phyloP scores from a whole-genome alignment of 345 rosid species.

The Physaria fendleri region DNA sequence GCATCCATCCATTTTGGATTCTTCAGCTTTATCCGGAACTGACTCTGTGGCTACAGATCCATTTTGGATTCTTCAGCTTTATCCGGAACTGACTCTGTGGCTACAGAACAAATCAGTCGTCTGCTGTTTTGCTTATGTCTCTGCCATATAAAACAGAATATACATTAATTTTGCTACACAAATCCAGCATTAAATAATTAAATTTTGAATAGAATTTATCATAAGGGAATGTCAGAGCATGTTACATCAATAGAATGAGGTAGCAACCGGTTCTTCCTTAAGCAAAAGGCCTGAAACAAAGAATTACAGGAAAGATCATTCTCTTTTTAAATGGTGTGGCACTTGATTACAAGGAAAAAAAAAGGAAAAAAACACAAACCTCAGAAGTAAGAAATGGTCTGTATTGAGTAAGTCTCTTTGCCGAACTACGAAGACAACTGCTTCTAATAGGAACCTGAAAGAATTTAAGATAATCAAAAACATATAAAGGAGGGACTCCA shows the following conservation, averaged over 20 bases:
- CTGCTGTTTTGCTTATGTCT: slow-evolving; percentile 42
- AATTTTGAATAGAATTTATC: background rate
- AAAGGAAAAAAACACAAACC: slow-evolving; percentile 39
- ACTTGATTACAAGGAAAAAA: background rate
- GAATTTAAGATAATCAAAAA: background rate
- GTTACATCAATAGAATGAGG: slow-evolving; percentile 47
- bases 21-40: slow-evolving; percentile 51
- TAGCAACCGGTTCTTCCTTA: slow-evolving; percentile 33
- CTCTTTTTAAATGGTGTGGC: background rate
- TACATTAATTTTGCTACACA: slow-evolving; percentile 7
- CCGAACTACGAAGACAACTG: slow-evolving; percentile 34
- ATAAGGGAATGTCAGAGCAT: slow-evolving; percentile 2
- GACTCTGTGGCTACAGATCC: slow-evolving; percentile 73
- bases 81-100: slow-evolving; percentile 56
- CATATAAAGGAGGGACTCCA: background rate
- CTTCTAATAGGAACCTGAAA: slow-evolving; percentile 35
- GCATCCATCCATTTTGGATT: slow-evolving; percentile 71
- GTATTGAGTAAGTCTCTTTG: slow-evolving; percentile 33
- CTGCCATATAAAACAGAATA: slow-evolving; percentile 32
- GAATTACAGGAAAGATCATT: background rate
- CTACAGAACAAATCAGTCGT: slow-evolving; percentile 71
- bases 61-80: slow-evolving; percentile 59
- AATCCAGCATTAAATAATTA: background rate
- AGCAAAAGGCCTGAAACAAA: slow-evolving; percentile 37
- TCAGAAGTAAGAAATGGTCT: slow-evolving; percentile 41